Evolutionary conservation across 345 rosid genomes (phyloP), one percentile per base, ranked within the genome.

Genomic region (Sisymbrium altissimum): DNA sequence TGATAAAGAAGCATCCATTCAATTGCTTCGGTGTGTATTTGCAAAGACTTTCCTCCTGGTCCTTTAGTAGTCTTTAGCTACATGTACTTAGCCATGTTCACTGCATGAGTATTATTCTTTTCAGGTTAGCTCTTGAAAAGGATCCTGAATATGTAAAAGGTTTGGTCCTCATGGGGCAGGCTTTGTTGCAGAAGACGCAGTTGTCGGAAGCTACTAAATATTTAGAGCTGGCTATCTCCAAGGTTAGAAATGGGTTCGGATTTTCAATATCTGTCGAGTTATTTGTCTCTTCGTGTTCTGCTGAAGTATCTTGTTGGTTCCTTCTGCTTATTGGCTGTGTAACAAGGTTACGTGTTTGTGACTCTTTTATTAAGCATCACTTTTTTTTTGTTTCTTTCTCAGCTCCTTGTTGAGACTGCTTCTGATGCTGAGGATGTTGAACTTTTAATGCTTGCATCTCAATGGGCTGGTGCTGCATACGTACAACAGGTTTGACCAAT

Each of bases 391-490:
- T 64, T 36, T 41, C 49, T 53, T n/a, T 56, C 36, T 60, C 89
- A 93, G 97, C 85, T 93, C 25, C 74, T 73, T 76, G 58, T 68
- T 54, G 83, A 77, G 57, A 54, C 79, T 72, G 82, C 83, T 32
- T 76, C 83, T 30, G 84, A 73, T 35, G 80, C 67, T 2, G 90
- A 86, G 63, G 79, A 88, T 76, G 74, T 83, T 33, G 86, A 88
- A 78, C 93, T 81, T 63, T 75, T 88, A 35, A 88, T 91, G 78
- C 78, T 86, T 38, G 86, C 96, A 57, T 94, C 95, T 66, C 89
- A 85, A 58, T 88, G 89, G 91, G 93, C 98, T 48, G 98, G 97
- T 59, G 73, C 84, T 43, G 90, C 89, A 54, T 83, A 69, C 69
- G 77, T 84, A 40, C 80, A 74, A 57, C 97, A 87, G 98, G 98